These are phyloP conservation scores for Clitopilus hobsonii DNA, from an alignment of 768 basidiomycete species.

Conservation along the genomic window DNA sequence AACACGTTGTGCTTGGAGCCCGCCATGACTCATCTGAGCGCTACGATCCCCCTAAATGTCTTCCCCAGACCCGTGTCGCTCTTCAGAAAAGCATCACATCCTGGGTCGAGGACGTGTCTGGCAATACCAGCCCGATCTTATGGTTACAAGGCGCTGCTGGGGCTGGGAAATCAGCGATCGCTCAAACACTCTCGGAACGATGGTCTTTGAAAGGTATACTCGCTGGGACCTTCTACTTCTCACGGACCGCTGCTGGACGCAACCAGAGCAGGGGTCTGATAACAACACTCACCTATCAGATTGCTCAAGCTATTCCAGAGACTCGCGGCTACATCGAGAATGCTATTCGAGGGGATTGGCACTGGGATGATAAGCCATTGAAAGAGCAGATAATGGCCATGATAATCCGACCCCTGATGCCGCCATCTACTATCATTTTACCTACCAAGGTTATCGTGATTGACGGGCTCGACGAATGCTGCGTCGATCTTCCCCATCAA, in stretches of 20 bases:
- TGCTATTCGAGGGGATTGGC: neutral
- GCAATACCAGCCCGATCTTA: neutral
- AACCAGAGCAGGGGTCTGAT: neutral
- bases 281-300: neutral
- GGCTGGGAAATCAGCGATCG: neutral
- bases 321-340: neutral
- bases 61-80: too few relatives aligned
- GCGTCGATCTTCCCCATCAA: neutral
- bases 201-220: neutral
- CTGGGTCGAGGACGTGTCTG: too few relatives aligned
- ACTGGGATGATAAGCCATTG: neutral
- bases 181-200: neutral
- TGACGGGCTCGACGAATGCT: too few relatives aligned
- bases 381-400: neutral
- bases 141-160: neutral
- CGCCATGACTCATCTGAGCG: too few relatives aligned
- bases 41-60: too few relatives aligned
- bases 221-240: neutral
- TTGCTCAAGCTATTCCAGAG: neutral
- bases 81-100: too few relatives aligned
- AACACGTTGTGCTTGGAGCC: too few relatives aligned
- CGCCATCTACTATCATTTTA: too few relatives aligned
- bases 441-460: too few relatives aligned
- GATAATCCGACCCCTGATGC: too few relatives aligned
- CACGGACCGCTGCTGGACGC: neutral